Evolutionary conservation across 176 grass and related monocot genomes (phyloP).

Genomic region (Rhynchospora breviuscula): DNA sequence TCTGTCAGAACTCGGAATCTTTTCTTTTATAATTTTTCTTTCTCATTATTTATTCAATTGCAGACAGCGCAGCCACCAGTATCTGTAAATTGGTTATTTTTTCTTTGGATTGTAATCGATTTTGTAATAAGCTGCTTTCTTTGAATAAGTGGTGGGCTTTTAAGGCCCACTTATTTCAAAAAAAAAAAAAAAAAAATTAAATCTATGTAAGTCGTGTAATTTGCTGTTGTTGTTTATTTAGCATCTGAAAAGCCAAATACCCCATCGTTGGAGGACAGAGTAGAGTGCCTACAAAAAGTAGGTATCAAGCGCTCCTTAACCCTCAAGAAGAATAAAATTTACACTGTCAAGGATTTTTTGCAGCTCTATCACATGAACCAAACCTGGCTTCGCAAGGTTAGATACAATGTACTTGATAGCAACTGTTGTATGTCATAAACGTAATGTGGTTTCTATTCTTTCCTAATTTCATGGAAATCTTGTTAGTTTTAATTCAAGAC

Average conservation of each 20-base stretch:
- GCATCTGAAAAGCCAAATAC: constrained; percentile 5
- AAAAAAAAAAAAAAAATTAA: too few species aligned
- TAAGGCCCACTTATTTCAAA: too few species aligned
- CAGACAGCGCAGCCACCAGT: neutral
- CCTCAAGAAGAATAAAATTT: neutral
- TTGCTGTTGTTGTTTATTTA: neutral
- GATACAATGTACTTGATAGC: neutral
- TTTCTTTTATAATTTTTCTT: too few species aligned
- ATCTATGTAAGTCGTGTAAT: neutral
- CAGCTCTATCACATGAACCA: neutral
- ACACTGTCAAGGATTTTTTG: constrained; percentile 13
- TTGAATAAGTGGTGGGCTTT: too few species aligned
- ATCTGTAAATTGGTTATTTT: too few species aligned
- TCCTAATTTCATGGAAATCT: neutral
- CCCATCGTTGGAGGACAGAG: neutral
- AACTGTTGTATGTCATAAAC: neutral
- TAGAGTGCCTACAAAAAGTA: constrained; percentile 9
- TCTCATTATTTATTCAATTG: neutral
- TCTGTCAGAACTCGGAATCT: too few species aligned
- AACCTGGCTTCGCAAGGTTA: constrained; percentile 10
- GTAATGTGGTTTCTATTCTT: neutral
- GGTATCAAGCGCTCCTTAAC: neutral
- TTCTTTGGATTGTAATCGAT: too few species aligned
- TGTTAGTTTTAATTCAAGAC: neutral
- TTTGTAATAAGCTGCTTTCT: too few species aligned